These are phyloP conservation scores for Aspergillus hortae DNA, from an alignment of 2,329 filamentous ascomycete species.

Conservation along the genomic window DNA sequence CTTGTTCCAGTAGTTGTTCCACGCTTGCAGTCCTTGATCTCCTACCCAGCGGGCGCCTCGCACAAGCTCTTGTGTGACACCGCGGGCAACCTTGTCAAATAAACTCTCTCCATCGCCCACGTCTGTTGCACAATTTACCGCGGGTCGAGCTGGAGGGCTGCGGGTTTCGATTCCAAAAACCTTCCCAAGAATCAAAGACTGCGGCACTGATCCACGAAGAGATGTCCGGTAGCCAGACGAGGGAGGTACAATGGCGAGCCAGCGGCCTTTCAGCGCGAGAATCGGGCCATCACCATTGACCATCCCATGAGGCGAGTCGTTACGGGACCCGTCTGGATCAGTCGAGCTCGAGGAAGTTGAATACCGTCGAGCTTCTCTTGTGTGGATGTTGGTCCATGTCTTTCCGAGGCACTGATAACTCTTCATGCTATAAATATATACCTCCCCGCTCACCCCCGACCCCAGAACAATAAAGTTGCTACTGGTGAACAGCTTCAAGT, in stretches of 20 bases:
- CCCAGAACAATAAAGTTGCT: constrained; percentile 68
- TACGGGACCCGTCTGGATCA: constrained; percentile 41
- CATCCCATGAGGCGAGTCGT: constrained; percentile 32
- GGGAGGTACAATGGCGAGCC: constrained; percentile 46
- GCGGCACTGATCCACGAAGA: constrained; percentile 40
- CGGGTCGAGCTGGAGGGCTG: constrained; percentile 40
- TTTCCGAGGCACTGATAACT: constrained; percentile 73
- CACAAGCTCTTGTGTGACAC: constrained; percentile 49
- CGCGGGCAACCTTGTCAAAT: constrained; percentile 46
- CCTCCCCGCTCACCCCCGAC: constrained; percentile 81
- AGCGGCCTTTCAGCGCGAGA: constrained; percentile 43
- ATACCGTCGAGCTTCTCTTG: constrained; percentile 39
- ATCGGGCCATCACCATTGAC: constrained; percentile 35
- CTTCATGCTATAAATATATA: constrained; percentile 66
- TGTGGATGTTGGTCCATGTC: constrained; percentile 83
- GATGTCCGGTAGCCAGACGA: constrained; percentile 36
- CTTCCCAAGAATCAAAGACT: constrained; percentile 30
- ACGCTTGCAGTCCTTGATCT: constrained; percentile 47
- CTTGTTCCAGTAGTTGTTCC: constrained; percentile 50
- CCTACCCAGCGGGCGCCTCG: constrained; percentile 49
- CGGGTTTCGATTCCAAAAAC: constrained; percentile 41
- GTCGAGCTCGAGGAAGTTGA: constrained; percentile 46
- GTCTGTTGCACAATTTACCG: constrained; percentile 43
- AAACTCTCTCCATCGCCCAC: constrained; percentile 47
- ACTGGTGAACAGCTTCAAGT: constrained; percentile 70